Evolutionary conservation across 495 filamentous ascomycete genomes (phyloP).

Genomic region (Daldinia grandis): DNA sequence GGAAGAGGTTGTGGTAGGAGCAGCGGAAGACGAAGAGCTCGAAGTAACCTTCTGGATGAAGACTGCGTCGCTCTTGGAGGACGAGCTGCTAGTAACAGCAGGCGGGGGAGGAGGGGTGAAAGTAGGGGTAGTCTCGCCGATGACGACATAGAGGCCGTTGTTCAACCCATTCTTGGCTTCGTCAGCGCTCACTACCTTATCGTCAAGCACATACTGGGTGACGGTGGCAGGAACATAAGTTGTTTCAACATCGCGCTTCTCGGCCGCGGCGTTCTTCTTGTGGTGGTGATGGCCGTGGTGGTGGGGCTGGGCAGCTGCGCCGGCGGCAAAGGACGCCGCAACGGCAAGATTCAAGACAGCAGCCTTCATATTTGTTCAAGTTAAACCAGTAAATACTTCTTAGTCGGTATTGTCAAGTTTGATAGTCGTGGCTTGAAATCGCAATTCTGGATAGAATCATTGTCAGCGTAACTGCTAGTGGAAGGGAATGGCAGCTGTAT

Average conservation of each 20-base stretch:
- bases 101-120: slow-evolving; percentile 51
- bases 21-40: slow-evolving; percentile 24
- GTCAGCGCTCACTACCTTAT: slow-evolving; percentile 58
- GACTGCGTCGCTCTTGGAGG: slow-evolving; percentile 42
- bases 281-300: slow-evolving; percentile 55
- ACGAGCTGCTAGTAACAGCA: slow-evolving; percentile 41
- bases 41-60: slow-evolving; percentile 46
- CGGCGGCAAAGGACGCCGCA: slow-evolving; percentile 55
- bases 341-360: slow-evolving; percentile 53
- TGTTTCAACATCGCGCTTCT: slow-evolving; percentile 55
- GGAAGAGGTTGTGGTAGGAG: slow-evolving; percentile 36
- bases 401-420: slow-evolving; percentile 32
- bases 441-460: slow-evolving; percentile 35
- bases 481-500: slow-evolving; percentile 10
- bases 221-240: slow-evolving; percentile 60
- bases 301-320: slow-evolving; percentile 58
- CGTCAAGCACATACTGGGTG: slow-evolving; percentile 68
- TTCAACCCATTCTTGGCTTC: slow-evolving; percentile 71
- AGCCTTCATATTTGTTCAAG: slow-evolving; percentile 56
- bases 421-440: slow-evolving; percentile 24
- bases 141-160: slow-evolving; percentile 61
- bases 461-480: slow-evolving; percentile 15
- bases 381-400: slow-evolving; percentile 23
- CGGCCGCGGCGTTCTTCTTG: slow-evolving; percentile 49
- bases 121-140: slow-evolving; percentile 57